Percentiles rank a stretch among this genome's conserved stretches.
Evolutionary conservation across 805 yeast species (phyloP).

Genomic region (Saccharomycopsis synnaedendra): DNA sequence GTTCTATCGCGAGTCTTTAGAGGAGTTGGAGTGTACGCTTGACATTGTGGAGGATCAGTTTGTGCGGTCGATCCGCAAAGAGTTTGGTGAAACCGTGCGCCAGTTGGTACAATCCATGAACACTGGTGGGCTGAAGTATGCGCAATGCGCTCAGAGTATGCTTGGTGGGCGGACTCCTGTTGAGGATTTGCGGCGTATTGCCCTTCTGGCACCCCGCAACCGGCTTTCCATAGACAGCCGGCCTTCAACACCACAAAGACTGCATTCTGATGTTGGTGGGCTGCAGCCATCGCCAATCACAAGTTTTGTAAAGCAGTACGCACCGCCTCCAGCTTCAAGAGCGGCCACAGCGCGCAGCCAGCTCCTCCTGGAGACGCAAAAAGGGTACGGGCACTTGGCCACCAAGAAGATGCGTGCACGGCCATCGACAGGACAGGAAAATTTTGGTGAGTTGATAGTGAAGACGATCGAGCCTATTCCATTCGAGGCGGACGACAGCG

Average conservation of each 20-base stretch:
- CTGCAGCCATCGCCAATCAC: background rate
- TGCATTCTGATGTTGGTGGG: background rate
- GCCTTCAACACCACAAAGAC: too few species aligned
- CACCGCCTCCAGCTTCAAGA: background rate
- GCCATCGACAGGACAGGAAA: background rate
- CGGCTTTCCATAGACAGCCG: too few species aligned
- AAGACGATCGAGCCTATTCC: background rate
- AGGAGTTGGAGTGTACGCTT: constrained; percentile 38
- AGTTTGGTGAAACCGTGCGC: background rate
- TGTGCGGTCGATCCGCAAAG: constrained; percentile 30
- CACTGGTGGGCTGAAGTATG: background rate
- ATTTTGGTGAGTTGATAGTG: background rate
- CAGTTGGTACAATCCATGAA: background rate
- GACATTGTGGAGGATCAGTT: constrained; percentile 43
- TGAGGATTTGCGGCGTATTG: background rate
- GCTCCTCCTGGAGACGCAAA: too few species aligned
- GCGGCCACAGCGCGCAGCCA: background rate
- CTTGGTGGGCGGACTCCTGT: background rate
- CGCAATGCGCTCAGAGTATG: background rate
- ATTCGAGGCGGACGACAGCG: background rate
- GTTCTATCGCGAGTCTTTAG: constrained; percentile 37
- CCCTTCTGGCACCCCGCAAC: background rate
- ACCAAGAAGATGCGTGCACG: background rate
- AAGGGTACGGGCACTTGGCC: background rate
- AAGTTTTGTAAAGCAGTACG: background rate